Base-by-base conservation (phyloP, 352 stramenopile species). In the Peronosclerospora sorghi region DNA sequence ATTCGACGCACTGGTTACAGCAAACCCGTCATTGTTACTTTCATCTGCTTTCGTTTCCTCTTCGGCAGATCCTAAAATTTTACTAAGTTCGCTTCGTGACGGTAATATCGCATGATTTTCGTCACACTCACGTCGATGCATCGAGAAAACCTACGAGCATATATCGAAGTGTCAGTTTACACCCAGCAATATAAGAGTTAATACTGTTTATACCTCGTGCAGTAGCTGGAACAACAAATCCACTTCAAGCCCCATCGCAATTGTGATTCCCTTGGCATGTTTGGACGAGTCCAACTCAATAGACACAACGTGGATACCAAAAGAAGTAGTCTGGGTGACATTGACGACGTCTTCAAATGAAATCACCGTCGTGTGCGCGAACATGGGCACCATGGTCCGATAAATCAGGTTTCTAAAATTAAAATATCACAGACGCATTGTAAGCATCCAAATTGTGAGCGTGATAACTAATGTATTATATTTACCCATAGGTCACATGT, bases 181-280 rank as follows among this genome's bases (percentile, higher is more conserved):
- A 46, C 17, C 18, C 18, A 37, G 32, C 20, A 15, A 43, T 19
- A 17, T 17, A 13, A 32, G n/a, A 28, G 7, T 4, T 12, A 39
- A n/a, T n/a, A n/a, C n/a, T n/a, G n/a, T n/a, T n/a, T 35, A 20
- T 32, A 86, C 70, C 68, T 90, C 73, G 1, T 57, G 42, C 17
- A 90, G 41, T 18, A 90, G 60, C 41, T 90, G 65, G 49, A 73
- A 75, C 5, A 87, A 68, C 40, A 87, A 56, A 24, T 87, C 74
- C 14, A 87, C 65, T 51, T 90, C 77, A 0, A 90, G 44, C 0
- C 77, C 77, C 60, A 77, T 90, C 4, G 77, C 71, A 41, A 90
- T 77, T 17, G 74, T 90, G 15, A 87, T 26, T 0, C 59, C 51
- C 48, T 83, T 82, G 5, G 45, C 8, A 34, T 82, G 56, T n/a